Evolutionary conservation across 164 flowering plant genomes (phyloP).

Genomic region (Vitis rotundifolia): DNA sequence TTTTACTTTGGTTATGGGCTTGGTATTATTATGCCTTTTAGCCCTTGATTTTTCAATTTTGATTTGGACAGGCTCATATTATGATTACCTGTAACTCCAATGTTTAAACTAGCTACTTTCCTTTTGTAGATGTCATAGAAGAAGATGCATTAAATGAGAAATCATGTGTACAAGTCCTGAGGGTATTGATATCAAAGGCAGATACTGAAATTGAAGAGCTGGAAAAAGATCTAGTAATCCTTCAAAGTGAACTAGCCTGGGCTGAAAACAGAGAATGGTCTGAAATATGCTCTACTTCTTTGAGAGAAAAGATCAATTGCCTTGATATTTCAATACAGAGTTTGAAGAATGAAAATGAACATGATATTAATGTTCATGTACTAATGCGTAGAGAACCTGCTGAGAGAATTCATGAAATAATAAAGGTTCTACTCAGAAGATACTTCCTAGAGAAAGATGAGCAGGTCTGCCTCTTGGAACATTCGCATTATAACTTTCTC

Average conservation of each 20-base stretch:
- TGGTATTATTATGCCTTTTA: constrained; percentile 18
- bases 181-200: constrained; percentile 34
- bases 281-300: constrained; percentile 28
- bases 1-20: constrained; percentile 23
- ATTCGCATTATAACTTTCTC: neutral
- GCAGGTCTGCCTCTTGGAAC: constrained; percentile 32
- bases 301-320: constrained; percentile 32
- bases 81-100: neutral
- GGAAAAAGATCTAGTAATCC: constrained; percentile 38
- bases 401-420: constrained; percentile 35
- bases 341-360: constrained; percentile 26
- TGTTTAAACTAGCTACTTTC: neutral
- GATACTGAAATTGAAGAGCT: constrained; percentile 51
- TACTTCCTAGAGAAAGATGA: constrained; percentile 12
- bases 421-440: constrained; percentile 31
- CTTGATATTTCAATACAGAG: constrained; percentile 23
- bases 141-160: constrained; percentile 50
- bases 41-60: neutral
- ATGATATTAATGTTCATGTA: constrained; percentile 15
- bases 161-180: constrained; percentile 42
- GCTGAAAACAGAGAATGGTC: constrained; percentile 33
- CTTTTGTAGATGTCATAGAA: constrained; percentile 40
- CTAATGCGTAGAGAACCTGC: constrained; percentile 25
- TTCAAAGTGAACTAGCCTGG: constrained; percentile 43
- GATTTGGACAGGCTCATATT: neutral